phyloP scores from a whole-genome alignment of 2,329 filamentous ascomycete species.

The Coniochaeta ligniaria region DNA sequence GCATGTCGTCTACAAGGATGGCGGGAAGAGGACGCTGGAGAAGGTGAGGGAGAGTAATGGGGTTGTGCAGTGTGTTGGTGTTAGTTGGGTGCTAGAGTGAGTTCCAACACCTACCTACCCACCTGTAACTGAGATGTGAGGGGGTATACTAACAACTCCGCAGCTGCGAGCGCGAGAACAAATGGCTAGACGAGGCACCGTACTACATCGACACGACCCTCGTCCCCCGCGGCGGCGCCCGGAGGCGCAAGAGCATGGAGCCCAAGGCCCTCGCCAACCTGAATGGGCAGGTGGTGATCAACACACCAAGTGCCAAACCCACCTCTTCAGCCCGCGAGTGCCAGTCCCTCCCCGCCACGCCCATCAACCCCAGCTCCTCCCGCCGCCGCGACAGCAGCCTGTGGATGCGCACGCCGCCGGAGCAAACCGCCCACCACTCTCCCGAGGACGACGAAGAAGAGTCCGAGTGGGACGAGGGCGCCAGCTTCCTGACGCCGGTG shows the following conservation, averaged over 20 bases:
- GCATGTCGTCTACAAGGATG: slow-evolving; percentile 87
- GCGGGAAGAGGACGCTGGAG: slow-evolving; percentile 70
- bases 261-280: slow-evolving; percentile 62
- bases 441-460: slow-evolving; percentile 25
- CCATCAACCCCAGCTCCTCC: slow-evolving; percentile 18
- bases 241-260: slow-evolving; percentile 76
- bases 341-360: slow-evolving; percentile 37
- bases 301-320: slow-evolving; percentile 27
- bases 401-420: slow-evolving; percentile 44
- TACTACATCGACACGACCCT: slow-evolving; percentile 63
- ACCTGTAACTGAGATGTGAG: no score
- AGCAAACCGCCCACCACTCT: slow-evolving; percentile 24
- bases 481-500: slow-evolving; percentile 39
- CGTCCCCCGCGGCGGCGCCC: slow-evolving; percentile 61
- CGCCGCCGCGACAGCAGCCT: slow-evolving; percentile 43
- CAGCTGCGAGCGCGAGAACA: slow-evolving; percentile 68
- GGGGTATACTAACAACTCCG: not conserved
- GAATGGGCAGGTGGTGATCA: slow-evolving; percentile 54
- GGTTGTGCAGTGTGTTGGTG: slow-evolving; percentile 77
- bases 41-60: slow-evolving; percentile 68
- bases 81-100: slow-evolving; percentile 85
- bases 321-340: slow-evolving; percentile 21
- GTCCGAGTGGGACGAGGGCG: slow-evolving; percentile 29
- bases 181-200: slow-evolving; percentile 66
- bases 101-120: no score